Base-by-base conservation (phyloP, 192 early-diverging fungal species). In the Coemansia sp. region DNA sequence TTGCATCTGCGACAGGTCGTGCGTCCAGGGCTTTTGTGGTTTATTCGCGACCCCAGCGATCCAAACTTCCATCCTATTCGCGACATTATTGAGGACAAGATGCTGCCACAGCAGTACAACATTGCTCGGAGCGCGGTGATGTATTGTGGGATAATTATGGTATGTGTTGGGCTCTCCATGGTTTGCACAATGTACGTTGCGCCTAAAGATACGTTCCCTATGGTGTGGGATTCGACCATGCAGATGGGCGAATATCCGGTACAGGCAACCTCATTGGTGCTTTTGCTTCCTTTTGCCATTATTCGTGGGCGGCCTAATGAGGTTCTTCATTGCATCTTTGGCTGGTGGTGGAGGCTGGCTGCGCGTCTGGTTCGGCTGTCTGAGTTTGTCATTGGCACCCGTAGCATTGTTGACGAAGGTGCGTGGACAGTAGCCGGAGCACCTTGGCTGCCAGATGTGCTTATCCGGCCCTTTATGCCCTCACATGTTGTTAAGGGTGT, bases 31-130 rank as follows among this genome's bases (percentile, higher is more conserved):
- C 93, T 98, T 25, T 87, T 99, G 86, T 99, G 97, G 97, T 98
- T 98, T 72, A 94, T 99, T 61, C 89, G 95, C 50, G 96, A 99
- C 69, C 96, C 96, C 2, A 96, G 93, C 55, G 97, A 99, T 71
- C 93, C 95, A 19, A 89, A 93, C 40, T 96, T 97, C 74, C 90
- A 95, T 70, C 94, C 96, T 7, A 92, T 99, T 67, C 88, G 91
- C 59, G 97, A 99, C 67, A 95, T 98, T 43, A 68, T 95, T 5
- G 92, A 95, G 65, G 86, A 90, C 16, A 89, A 92, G 38, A 79
- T 91, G 22, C 64, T 85, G 22, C 76, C 86, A 25, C 93, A 98
- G 72, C 74, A 97, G 53, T 84, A 89, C 75, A 97, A 97, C 79
- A 88, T 99, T 48, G 86, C 84, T 5, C 82, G 89, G 11, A 92